A percentile compares a stretch with the other conserved stretches of the same genome.
These are phyloP conservation scores for Russula ochroleuca DNA, from an alignment of 768 basidiomycete genomes.

Conservation along the genomic window DNA sequence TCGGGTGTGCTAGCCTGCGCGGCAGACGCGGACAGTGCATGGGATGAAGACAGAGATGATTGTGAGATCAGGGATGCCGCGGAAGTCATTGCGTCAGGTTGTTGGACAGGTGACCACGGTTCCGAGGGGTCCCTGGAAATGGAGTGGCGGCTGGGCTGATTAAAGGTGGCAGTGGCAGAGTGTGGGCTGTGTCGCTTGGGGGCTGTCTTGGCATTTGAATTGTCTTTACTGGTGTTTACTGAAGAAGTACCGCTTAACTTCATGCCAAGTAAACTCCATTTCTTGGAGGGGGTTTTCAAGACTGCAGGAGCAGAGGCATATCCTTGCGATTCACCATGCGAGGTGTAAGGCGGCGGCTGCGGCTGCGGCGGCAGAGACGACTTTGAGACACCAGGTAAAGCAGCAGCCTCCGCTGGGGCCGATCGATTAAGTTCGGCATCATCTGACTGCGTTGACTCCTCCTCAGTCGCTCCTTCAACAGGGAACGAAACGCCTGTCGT, in stretches of 20 bases:
- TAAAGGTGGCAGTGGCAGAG: conserved; percentile 49
- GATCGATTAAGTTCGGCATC: conserved; percentile 48
- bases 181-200: conserved; percentile 63
- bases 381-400: conserved; percentile 34
- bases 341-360: conserved; percentile 30
- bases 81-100: conserved; percentile 73
- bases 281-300: conserved; percentile 85
- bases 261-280: conserved; percentile 88
- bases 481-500: conserved; percentile 50
- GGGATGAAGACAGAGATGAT: conserved; percentile 67
- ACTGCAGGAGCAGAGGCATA: conserved; percentile 44
- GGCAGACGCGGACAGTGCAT: conserved; percentile 39
- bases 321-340: conserved; percentile 31
- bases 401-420: conserved; percentile 50
- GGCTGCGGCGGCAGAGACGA: conserved; percentile 32
- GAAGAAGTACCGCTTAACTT: conserved; percentile 66
- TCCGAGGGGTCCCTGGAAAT: conserved; percentile 56
- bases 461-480: conserved; percentile 40
- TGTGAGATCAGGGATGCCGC: conserved; percentile 71
- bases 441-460: conserved; percentile 38
- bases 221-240: conserved; percentile 47
- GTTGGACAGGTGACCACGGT: conserved; percentile 56
- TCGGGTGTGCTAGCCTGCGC: conserved; percentile 62
- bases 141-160: conserved; percentile 64
- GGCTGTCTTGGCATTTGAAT: conserved; percentile 43